Conservation (phyloP, 345 rosid species). For the Excoecaria cochinchinensis region DNA sequence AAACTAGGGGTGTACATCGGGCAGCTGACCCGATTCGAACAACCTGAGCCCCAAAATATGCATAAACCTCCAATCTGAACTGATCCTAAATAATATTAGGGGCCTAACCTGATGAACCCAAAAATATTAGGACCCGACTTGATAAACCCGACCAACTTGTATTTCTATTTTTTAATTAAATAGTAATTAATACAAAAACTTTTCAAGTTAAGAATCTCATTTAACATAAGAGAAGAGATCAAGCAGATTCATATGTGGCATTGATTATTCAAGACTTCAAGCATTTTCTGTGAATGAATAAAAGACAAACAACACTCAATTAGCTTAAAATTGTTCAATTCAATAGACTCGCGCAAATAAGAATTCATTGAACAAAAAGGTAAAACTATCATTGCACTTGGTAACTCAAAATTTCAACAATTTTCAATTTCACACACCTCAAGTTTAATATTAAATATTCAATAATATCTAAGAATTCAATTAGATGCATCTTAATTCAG, state of each 20-base stretch:
- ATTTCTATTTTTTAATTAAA: too few species aligned
- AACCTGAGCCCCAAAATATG: too few species aligned
- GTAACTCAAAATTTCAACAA: not conserved
- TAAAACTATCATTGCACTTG: not conserved
- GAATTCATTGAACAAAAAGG: not conserved
- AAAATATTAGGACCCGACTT: too few species aligned
- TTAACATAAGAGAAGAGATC: conserved; percentile 3
- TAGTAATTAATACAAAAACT: conserved; percentile 7
- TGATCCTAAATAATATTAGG: too few species aligned
- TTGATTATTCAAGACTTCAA: conserved; percentile 18
- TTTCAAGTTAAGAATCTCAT: conserved; percentile 21
- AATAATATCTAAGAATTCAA: not conserved
- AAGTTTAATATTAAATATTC: not conserved
- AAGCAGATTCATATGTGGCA: conserved; percentile 1
- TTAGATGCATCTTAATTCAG: not conserved
- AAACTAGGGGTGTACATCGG: too few species aligned
- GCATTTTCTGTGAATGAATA: conserved; percentile 22
- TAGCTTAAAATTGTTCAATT: conserved; percentile 17
- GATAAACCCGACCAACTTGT: too few species aligned
- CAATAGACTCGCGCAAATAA: not conserved
- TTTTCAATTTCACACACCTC: not conserved
- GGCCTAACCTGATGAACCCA: too few species aligned
- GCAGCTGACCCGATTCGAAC: too few species aligned
- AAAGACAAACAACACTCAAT: conserved; percentile 12
- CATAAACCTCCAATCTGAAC: too few species aligned